Evolutionary conservation across 148 eudicot genomes (phyloP), one percentile per base, ranked within the genome.

Genomic region (Dianthus caryophyllus): DNA sequence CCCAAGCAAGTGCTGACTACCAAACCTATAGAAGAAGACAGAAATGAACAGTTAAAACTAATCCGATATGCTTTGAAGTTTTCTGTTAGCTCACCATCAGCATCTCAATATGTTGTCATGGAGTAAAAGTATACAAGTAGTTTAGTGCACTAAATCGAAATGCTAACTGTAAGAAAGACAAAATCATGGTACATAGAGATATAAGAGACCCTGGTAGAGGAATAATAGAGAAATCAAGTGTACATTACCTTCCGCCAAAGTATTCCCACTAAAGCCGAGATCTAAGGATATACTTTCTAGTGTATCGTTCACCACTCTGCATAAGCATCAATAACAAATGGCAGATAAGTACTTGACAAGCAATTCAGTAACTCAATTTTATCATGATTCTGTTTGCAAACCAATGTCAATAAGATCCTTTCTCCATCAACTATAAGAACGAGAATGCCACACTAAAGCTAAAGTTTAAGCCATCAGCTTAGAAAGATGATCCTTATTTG

Each of bases 281-380:
- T 89, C 98, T 18, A 76, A 5, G 9, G 98, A 85, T 61, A 89
- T 92, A 78, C 88, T 89, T 74, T 92, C 94, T 25, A 92, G 77
- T 15, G 96, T 87, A 30, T 84, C 94, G 81, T 92, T 92, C 50
- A 92, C 91, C 46, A 92, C 96, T 76, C 98, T 92, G 82, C 78
- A 76, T 29, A 67, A 6, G 77, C 26, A 73, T 38, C 73, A 78
- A 68, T 53, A n/a, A 80, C 6, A 61, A 2, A 30, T 24, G 47
- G 38, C 39, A 56, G 57, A 65, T 31, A 61, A 68, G 44, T 33
- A 65, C 18, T 18, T 17, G 44, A 25, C 51, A 7, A 51, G 69
- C 64, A 61, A 30, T 30, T 36, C 11, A 16, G 41, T 12, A 38
- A 18, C 11, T 39, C 16, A 12, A 36, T 22, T 33, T n/a, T n/a